phyloP scores from a whole-genome alignment of 805 yeast genomes.

The Wickerhamiella alocasiicola region DNA sequence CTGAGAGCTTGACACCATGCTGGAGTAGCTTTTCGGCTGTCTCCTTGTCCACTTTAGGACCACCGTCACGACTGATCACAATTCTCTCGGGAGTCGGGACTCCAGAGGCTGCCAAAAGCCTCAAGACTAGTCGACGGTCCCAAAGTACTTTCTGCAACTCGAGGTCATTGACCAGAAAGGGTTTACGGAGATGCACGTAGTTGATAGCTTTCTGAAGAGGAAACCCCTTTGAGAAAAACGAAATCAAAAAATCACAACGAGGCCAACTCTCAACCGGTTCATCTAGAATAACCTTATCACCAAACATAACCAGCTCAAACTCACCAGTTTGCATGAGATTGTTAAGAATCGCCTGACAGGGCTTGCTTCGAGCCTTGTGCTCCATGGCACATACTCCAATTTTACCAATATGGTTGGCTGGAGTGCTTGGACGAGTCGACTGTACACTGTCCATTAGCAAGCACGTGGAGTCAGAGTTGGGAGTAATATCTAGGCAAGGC shows the following conservation, averaged over 20 bases:
- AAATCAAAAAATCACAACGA: slow-evolving; percentile 86
- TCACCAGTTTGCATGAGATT: slow-evolving; percentile 85
- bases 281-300: slow-evolving; percentile 91
- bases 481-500: too few species aligned
- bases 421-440: slow-evolving; percentile 6
- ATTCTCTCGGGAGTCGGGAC: slow-evolving; percentile 85
- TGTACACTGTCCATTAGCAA: slow-evolving; percentile 2
- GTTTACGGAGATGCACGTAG: slow-evolving; percentile 80
- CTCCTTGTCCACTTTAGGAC: slow-evolving; percentile 70
- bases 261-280: slow-evolving; percentile 97
- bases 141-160: slow-evolving; percentile 88
- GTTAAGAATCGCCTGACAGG: slow-evolving; percentile 82
- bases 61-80: slow-evolving; percentile 92
- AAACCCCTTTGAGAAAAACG: slow-evolving; percentile 91
- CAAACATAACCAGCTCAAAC: slow-evolving; percentile 92
- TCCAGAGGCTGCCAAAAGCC: slow-evolving; percentile 61
- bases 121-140: slow-evolving; percentile 86
- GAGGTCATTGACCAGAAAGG: slow-evolving; percentile 78
- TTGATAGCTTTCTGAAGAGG: slow-evolving; percentile 92
- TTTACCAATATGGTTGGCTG: slow-evolving; percentile 44
- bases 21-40: slow-evolving; percentile 45
- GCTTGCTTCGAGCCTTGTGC: slow-evolving; percentile 87
- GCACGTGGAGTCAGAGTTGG: too few species aligned
- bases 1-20: slow-evolving; percentile 45
- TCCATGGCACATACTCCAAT: slow-evolving; percentile 99